Evolutionary conservation across 352 stramenopile genomes (phyloP).

Genomic region (Phytophthora kernoviae): DNA sequence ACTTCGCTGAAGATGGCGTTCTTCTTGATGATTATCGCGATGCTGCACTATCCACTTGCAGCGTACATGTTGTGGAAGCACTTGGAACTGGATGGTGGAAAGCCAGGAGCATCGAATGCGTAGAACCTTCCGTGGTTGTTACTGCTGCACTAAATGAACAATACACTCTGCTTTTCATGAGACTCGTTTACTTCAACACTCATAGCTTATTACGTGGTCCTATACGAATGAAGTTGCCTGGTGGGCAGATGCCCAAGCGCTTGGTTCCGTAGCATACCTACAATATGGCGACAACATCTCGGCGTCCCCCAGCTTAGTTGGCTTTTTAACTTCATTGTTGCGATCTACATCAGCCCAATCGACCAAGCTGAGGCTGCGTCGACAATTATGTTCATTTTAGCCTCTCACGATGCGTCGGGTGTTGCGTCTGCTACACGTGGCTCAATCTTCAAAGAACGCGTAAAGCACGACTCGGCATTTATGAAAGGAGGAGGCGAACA

Average conservation of each 20-base stretch:
- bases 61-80: constrained; percentile 41
- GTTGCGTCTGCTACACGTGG: constrained; percentile 65
- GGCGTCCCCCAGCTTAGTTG: background rate
- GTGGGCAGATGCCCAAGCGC: too few relatives aligned
- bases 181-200: constrained; percentile 16
- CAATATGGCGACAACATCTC: too few relatives aligned
- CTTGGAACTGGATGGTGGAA: constrained; percentile 13
- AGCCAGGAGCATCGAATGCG: constrained; percentile 9
- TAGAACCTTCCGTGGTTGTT: constrained; percentile 1
- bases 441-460: constrained; percentile 81
- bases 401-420: constrained; percentile 8
- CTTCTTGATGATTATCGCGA: constrained; percentile 63
- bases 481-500: constrained; percentile 67
- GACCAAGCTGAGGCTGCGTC: background rate
- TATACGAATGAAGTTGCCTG: constrained; percentile 1
- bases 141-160: background rate
- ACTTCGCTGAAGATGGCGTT: constrained; percentile 57
- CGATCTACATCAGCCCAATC: background rate
- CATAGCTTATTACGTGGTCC: constrained; percentile 22
- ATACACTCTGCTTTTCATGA: background rate
- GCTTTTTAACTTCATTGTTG: background rate
- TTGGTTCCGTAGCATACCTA: too few relatives aligned
- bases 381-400: background rate
- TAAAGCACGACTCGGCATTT: constrained; percentile 79
- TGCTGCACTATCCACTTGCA: constrained; percentile 55